Percentiles rank a stretch among this genome's conserved stretches.
Conservation (phyloP, 805 yeast species). For the Barnettozyma californica region DNA sequence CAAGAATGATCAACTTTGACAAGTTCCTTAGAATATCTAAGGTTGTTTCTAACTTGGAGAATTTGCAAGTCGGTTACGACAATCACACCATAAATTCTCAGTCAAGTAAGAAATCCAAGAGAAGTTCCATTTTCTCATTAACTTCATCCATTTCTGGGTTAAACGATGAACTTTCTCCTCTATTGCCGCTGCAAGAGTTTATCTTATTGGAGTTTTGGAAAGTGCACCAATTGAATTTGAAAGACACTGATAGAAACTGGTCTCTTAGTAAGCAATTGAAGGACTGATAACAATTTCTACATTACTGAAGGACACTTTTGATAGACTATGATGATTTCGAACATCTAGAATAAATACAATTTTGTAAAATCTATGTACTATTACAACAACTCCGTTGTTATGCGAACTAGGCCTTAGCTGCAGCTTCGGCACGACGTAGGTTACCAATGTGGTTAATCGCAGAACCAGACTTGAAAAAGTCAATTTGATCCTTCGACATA, state of each 20-base stretch:
- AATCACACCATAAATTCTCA: constrained; percentile 5
- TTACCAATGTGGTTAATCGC: constrained; percentile 90
- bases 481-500: constrained; percentile 94
- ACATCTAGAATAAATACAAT: not conserved
- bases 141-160: constrained; percentile 12
- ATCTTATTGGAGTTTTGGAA: constrained; percentile 67
- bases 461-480: constrained; percentile 94
- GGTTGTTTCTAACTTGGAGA: constrained; percentile 61
- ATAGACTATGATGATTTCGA: not conserved
- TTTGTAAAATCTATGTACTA: not conserved
- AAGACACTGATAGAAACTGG: constrained; percentile 69
- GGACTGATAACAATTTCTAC: not conserved
- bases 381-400: not conserved
- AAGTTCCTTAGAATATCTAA: constrained; percentile 65
- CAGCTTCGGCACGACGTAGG: constrained; percentile 33
- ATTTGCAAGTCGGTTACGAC: constrained; percentile 57
- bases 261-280: constrained; percentile 47
- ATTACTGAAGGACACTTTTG: not conserved
- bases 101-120: constrained; percentile 18
- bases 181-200: constrained; percentile 40
- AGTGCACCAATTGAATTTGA: constrained; percentile 51
- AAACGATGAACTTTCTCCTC: constrained; percentile 28
- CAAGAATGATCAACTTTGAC: constrained; percentile 62
- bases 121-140: constrained; percentile 24
- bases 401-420: constrained; percentile 4